Conservation (phyloP, 768 basidiomycete species). For the Mycena vitilis region DNA sequence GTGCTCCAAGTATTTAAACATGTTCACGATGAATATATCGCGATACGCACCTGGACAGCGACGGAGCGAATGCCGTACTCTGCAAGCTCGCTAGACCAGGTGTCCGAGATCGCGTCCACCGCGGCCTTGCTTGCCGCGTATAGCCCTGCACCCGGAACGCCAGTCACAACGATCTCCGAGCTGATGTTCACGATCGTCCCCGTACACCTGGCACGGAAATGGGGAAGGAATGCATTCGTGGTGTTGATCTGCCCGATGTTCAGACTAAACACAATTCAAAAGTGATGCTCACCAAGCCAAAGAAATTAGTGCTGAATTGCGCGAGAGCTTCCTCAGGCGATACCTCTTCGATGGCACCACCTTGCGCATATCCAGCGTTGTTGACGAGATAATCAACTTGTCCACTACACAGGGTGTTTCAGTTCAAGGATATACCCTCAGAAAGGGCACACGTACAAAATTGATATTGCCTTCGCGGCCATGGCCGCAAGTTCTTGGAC, state of each 20-base stretch:
- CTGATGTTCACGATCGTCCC: conserved; percentile 16
- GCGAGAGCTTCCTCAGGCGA: not conserved
- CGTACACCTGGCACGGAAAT: conserved; percentile 1
- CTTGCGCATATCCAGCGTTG: conserved; percentile 13
- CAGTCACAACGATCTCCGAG: not conserved
- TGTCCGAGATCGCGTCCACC: conserved; percentile 5
- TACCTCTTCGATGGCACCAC: conserved; percentile 14
- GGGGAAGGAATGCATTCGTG: conserved; percentile 11
- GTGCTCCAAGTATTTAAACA: not conserved
- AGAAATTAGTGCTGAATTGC: conserved; percentile 18
- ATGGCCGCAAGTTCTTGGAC: not conserved
- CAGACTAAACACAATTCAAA: not conserved
- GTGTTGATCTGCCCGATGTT: not conserved
- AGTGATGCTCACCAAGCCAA: conserved; percentile 1
- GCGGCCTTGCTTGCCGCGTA: conserved; percentile 14
- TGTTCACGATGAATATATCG: not conserved
- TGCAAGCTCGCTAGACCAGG: conserved; percentile 12
- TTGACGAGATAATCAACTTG: conserved; percentile 20
- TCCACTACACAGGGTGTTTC: not conserved
- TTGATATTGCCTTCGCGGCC: conserved; percentile 1
- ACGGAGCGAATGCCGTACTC: conserved; percentile 17
- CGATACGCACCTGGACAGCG: not conserved
- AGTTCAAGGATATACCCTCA: not conserved
- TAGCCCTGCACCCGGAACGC: not conserved
- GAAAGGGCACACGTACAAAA: not conserved